Base-by-base conservation (phyloP, 495 filamentous ascomycete species). In the Rusavskia elegans region DNA sequence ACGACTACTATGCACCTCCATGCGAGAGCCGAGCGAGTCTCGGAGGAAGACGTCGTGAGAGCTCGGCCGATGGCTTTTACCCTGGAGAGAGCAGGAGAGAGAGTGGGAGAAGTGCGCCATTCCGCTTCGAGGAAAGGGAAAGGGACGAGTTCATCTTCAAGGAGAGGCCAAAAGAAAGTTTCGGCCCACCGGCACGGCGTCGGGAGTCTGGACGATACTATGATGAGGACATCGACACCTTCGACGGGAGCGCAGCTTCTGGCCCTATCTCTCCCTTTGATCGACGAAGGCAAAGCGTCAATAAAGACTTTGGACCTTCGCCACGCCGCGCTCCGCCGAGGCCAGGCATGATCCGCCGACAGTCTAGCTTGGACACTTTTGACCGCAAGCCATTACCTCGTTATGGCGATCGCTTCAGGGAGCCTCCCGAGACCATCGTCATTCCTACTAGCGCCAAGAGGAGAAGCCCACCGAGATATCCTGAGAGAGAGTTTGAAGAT, bases 301-400 rank as follows among this genome's bases (percentile, higher is more conserved):
- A 50, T 4, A 42, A 23, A 21, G 45, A 39, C 21, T 50, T 46
- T 25, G 40, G 50, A 54, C 48, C 55, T 23, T 37, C 49, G 32
- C 46, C 55, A 45, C 68, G 70, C 27, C 68, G 74, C 48, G 65
- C 65, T 35, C 68, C 72, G 32, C 42, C 39, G 21, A 48, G 59
- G 25, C 82, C 82, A n/a, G 73, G 70, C 16, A 67, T 82, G 32
- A 57, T 82, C 53, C 73, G 82, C 52, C 71, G 82, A 11, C 81
- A 83, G 58, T 83, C 79, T 17, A 83, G 79, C 48, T 66, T 84
- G 29, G 82, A 85, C 63, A 84, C 82, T 0, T 86, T 83, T 58
- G 83, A 87, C 66, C 77, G 83, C 29, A 73, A 77, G 53, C 79
- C 82, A 3, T 59, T 71, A 20, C 71, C 81, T 63, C 69, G 66